phyloP scores from a whole-genome alignment of 2,329 filamentous ascomycete genomes.

The Periconia sp. region DNA sequence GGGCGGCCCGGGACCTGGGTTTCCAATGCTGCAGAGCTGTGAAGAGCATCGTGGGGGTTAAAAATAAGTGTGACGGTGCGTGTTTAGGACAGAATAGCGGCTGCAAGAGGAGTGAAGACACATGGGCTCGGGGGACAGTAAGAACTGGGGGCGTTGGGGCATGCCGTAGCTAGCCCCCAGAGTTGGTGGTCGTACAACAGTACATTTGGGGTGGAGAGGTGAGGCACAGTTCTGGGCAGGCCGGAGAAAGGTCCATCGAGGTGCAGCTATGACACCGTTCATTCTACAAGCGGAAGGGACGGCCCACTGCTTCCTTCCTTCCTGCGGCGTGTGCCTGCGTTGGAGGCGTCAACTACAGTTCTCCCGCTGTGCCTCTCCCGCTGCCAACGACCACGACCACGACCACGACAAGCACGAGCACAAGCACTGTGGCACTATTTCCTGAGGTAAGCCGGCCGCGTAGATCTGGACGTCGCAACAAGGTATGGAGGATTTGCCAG shows the following conservation, averaged over 20 bases:
- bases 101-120: too few species aligned
- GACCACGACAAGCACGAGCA: background rate
- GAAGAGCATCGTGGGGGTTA: conserved; percentile 2
- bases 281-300: conserved; percentile 15
- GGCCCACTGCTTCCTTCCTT: conserved; percentile 12
- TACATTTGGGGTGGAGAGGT: background rate
- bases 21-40: conserved; percentile 5
- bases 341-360: background rate
- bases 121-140: too few species aligned
- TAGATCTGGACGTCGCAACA: conserved; percentile 2
- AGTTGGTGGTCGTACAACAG: too few species aligned
- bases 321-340: conserved; percentile 8
- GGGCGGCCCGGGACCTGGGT: conserved; percentile 26
- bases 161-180: too few species aligned
- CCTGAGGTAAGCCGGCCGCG: too few species aligned
- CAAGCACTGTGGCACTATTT: too few species aligned
- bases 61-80: conserved; percentile 9
- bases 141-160: too few species aligned
- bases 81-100: too few species aligned
- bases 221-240: background rate
- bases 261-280: conserved; percentile 6
- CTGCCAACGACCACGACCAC: background rate
- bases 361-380: background rate
- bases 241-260: background rate
- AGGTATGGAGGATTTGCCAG: conserved; percentile 13